Percentiles rank a stretch among this genome's conserved stretches.
These are phyloP conservation scores for Grosmannia serpens DNA, from an alignment of 2,329 filamentous ascomycete species.

Conservation along the genomic window DNA sequence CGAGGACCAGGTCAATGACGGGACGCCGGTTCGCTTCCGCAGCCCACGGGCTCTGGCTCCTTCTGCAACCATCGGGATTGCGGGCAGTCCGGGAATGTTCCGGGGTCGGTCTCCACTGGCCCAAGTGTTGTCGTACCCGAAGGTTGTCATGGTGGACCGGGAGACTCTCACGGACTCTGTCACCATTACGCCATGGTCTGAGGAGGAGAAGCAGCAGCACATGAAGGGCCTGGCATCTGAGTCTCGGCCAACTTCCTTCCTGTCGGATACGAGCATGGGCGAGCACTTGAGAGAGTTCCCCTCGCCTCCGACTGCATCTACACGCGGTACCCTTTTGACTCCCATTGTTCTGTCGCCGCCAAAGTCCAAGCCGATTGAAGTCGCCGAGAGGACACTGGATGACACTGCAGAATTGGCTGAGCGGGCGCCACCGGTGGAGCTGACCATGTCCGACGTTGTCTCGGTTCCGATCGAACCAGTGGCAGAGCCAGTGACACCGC, in stretches of 20 bases:
- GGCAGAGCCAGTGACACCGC: conserved; percentile 1
- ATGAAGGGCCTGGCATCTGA: background rate
- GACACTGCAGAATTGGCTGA: conserved; percentile 1
- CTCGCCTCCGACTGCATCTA: conserved; percentile 38
- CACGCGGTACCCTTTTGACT: conserved; percentile 14
- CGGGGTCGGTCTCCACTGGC: conserved; percentile 33
- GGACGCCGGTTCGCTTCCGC: conserved; percentile 42
- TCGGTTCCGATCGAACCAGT: conserved; percentile 7
- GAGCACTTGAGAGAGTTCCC: conserved; percentile 44
- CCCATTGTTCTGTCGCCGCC: conserved; percentile 18
- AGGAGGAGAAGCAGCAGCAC: background rate
- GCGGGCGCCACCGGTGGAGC: background rate
- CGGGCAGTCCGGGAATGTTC: conserved; percentile 3
- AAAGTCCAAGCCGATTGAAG: conserved; percentile 14
- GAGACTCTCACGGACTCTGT: conserved; percentile 51
- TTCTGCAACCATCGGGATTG: background rate
- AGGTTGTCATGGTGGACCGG: conserved; percentile 46
- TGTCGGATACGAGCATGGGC: conserved; percentile 32
- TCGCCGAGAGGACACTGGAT: background rate
- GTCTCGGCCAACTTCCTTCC: conserved; percentile 8
- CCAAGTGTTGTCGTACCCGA: conserved; percentile 37
- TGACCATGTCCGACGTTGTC: conserved; percentile 6
- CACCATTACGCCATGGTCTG: conserved; percentile 19
- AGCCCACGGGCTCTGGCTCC: conserved; percentile 36
- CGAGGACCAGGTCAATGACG: conserved; percentile 51